phyloP scores from a whole-genome alignment of 495 filamentous ascomycete genomes.

The Haplographium delicatum region DNA sequence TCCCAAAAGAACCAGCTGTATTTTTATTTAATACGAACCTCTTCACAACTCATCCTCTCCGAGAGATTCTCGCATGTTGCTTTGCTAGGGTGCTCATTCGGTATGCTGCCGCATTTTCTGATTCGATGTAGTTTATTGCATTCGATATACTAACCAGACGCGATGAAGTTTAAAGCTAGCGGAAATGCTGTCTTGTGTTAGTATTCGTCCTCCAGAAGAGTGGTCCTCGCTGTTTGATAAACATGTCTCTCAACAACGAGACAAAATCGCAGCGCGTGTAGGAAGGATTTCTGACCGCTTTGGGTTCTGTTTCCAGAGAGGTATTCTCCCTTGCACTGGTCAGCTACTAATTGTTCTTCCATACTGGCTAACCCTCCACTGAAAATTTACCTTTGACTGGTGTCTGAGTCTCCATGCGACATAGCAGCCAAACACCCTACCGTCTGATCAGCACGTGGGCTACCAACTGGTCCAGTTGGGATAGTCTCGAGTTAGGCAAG shows the following conservation, averaged over 20 bases:
- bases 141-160: conserved; percentile 65
- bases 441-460: neutral
- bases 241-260: neutral
- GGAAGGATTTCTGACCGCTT: conserved; percentile 52
- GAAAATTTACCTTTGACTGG: conserved; percentile 48
- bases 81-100: conserved; percentile 27
- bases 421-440: conserved; percentile 55
- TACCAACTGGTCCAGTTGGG: neutral
- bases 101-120: conserved; percentile 35
- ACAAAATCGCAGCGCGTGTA: neutral
- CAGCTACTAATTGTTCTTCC: neutral
- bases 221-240: too few species aligned
- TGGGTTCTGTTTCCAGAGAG: conserved; percentile 68
- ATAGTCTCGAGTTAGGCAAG: neutral
- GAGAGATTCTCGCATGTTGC: conserved; percentile 15
- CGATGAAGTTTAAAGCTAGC: conserved; percentile 75
- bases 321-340: conserved; percentile 42
- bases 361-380: neutral
- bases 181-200: conserved; percentile 50
- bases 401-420: conserved; percentile 64
- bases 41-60: conserved; percentile 27
- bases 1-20: conserved; percentile 22
- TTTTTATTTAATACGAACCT: conserved; percentile 47
- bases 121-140: conserved; percentile 13
- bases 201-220: conserved; percentile 20